phyloP scores from a whole-genome alignment of 2,329 filamentous ascomycete species.

The Clonostachys sp. region DNA sequence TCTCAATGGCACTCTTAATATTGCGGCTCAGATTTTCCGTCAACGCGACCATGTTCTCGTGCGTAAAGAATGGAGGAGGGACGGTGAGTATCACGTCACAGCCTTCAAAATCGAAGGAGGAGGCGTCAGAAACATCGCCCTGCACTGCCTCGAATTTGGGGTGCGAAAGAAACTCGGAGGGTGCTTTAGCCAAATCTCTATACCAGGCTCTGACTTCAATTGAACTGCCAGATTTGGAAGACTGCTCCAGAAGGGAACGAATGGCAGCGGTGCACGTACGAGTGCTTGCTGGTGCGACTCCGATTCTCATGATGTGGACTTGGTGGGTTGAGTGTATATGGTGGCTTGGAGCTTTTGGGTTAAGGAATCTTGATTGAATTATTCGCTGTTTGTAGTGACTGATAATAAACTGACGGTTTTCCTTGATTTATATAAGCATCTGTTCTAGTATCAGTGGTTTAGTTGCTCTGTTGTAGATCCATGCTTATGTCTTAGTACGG shows the following conservation, averaged over 20 bases:
- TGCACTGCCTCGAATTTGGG: conserved; percentile 15
- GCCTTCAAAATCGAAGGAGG: conserved; percentile 19
- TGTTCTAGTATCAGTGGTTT: too few species aligned
- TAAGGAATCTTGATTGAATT: too few species aligned
- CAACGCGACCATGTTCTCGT: conserved; percentile 11
- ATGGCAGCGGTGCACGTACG: conserved; percentile 20
- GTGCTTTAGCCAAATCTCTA: conserved; percentile 18
- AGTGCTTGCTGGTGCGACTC: conserved; percentile 22
- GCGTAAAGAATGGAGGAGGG: conserved; percentile 19
- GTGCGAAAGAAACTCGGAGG: conserved; percentile 14
- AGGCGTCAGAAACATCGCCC: conserved; percentile 18
- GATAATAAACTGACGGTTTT: too few species aligned
- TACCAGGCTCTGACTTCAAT: conserved; percentile 18
- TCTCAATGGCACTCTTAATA: conserved; percentile 9
- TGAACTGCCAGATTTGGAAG: not conserved
- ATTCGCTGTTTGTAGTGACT: too few species aligned
- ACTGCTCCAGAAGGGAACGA: conserved; percentile 14
- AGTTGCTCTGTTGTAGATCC: too few species aligned
- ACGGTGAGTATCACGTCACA: conserved; percentile 21
- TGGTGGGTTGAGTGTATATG: not conserved
- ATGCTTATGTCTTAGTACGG: too few species aligned
- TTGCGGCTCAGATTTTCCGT: conserved; percentile 12
- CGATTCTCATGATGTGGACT: conserved; percentile 12
- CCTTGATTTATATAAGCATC: too few species aligned
- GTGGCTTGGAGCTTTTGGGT: too few species aligned